A percentile compares a stretch with the other conserved stretches of the same genome.
Evolutionary conservation across 2,329 filamentous ascomycete species (phyloP).

Genomic region (Colletotrichum tanaceti): DNA sequence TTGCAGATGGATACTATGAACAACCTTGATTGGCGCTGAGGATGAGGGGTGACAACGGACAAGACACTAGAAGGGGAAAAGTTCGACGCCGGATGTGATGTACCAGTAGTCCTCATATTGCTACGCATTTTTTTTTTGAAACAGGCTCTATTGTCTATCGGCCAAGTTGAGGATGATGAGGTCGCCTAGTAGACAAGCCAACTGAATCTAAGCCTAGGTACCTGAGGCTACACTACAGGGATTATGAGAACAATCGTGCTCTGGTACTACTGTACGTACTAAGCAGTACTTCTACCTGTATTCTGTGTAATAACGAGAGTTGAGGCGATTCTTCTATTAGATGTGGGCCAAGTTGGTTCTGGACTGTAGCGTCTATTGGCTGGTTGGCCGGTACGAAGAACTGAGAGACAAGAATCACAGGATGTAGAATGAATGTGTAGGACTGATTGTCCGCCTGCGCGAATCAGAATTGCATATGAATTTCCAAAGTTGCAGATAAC

Average conservation of each 20-base stretch:
- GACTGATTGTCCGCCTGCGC: not conserved
- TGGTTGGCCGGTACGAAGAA: not conserved
- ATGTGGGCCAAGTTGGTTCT: not conserved
- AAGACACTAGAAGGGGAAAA: not conserved
- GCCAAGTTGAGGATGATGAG: not conserved
- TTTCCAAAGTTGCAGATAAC: not conserved
- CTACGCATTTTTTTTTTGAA: not conserved
- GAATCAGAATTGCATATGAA: not conserved
- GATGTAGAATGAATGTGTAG: too few relatives aligned
- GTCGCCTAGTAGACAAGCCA: not conserved
- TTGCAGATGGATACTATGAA: not conserved
- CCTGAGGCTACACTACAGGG: not conserved
- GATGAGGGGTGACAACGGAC: not conserved
- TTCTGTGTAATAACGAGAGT: not conserved
- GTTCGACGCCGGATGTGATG: not conserved
- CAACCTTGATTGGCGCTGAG: not conserved
- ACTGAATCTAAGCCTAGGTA: too few relatives aligned
- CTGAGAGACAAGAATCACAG: too few relatives aligned
- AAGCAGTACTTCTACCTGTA: too few relatives aligned
- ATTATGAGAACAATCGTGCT: not conserved
- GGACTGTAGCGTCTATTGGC: not conserved
- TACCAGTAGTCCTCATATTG: not conserved
- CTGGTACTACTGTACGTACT: too few relatives aligned
- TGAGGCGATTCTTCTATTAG: not conserved
- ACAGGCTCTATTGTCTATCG: not conserved